phyloP scores from a whole-genome alignment of 2,329 filamentous ascomycete genomes.

The Xylaria sp. region DNA sequence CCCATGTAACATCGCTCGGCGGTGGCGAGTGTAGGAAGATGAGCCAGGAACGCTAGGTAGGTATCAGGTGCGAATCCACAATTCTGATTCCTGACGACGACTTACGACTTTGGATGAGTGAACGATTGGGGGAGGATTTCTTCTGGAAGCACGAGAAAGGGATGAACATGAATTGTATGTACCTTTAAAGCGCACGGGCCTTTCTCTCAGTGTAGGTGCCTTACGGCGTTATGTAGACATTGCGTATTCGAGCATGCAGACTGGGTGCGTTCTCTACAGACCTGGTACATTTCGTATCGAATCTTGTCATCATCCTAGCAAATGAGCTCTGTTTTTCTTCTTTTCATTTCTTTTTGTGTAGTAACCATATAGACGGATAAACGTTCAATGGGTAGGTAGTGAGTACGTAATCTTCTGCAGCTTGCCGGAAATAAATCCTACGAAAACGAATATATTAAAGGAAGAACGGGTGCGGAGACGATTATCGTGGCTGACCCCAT shows the following conservation, averaged over 20 bases:
- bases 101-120: background rate
- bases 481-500: background rate
- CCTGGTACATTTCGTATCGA: background rate
- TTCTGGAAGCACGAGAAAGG: conserved; percentile 28
- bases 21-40: conserved; percentile 9
- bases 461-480: background rate
- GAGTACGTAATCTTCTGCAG: background rate
- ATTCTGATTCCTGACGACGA: conserved; percentile 16
- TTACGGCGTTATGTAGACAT: too few relatives aligned
- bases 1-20: conserved; percentile 20
- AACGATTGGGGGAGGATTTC: conserved; percentile 7
- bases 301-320: background rate
- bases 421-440: conserved; percentile 4
- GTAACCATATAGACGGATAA: background rate
- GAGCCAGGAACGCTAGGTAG: background rate
- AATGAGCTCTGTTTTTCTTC: background rate
- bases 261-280: background rate
- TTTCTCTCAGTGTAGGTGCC: too few relatives aligned
- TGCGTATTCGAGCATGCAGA: background rate
- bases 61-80: conserved; percentile 24
- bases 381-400: background rate
- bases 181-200: background rate
- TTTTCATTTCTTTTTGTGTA: background rate
- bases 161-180: background rate
- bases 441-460: background rate